Base-by-base conservation (phyloP, 495 filamentous ascomycete species). In the Evernia prunastri region DNA sequence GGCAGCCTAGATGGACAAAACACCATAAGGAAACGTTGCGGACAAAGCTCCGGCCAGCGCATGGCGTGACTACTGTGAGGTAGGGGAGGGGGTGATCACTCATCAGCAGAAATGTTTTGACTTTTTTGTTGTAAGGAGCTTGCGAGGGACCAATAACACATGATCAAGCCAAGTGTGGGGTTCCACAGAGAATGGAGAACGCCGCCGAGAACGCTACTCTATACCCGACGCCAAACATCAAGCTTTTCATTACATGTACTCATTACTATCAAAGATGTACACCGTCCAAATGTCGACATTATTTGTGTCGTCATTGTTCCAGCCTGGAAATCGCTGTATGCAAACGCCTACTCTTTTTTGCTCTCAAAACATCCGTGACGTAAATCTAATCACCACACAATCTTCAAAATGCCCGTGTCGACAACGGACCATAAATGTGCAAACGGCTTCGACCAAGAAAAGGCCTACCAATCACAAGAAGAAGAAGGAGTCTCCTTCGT, bases 391-490 rank as follows among this genome's bases (percentile, higher is more conserved):
- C 12, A 31, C 18, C 10, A 8, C 31, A 53, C 25, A 53, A 13
- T 1, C 7, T 18, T 53, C 49, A 31, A 31, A 29, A 58, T 64
- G 40, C 56, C 62, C 25, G 53, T 33, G 3, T 58, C 62, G 8
- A 58, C 56, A 7, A 29, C 47, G 29, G 39, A 27, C 10, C 56
- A 25, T 11, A 49, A 25, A 27, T 15, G 27, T 10, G 31, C 54
- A 17, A 10, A 60, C 0, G n/a, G 43, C 0, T 79, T 79, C 66
- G 74, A 76, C 61, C 51, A 71, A 37, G 63, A 66, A 18, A 79
- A 80, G 61, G 73, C 73, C 11, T 81, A 83, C 60, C 74, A 72
- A 20, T 56, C 67, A 57, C 74, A 82, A 53, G 68, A 78, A 68
- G 76, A 76, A n/a, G 59, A 67, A 23, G 58, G 51, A 17, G 18